Conservation (phyloP, 352 stramenopile species). For the Pythium dissotocum region DNA sequence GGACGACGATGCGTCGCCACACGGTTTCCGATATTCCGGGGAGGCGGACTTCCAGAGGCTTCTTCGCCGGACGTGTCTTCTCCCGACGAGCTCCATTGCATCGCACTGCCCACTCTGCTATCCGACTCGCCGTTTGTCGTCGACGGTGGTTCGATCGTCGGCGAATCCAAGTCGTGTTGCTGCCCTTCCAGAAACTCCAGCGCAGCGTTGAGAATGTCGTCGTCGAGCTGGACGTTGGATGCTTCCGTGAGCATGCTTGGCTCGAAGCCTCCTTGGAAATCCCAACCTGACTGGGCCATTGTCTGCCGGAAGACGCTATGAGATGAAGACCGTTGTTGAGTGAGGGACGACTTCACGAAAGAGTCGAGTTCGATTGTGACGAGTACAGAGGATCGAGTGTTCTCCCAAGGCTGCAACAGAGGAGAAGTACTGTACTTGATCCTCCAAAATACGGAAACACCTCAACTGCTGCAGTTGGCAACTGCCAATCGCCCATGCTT, state of each 20-base stretch:
- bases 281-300: neutral
- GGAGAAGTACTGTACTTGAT: too few species aligned
- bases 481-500: too few species aligned
- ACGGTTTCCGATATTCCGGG: neutral
- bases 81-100: neutral
- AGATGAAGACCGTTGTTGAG: neutral
- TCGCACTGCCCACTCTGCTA: too few species aligned
- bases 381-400: too few species aligned
- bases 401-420: too few species aligned
- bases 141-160: too few species aligned
- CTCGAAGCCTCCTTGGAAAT: neutral
- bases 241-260: neutral
- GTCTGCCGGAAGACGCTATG: neutral
- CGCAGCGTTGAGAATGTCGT: neutral
- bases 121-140: too few species aligned
- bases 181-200: neutral
- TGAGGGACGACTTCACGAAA: too few species aligned
- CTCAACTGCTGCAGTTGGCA: neutral
- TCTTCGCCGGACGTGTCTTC: neutral
- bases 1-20: neutral
- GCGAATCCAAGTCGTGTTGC: neutral
- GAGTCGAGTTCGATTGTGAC: too few species aligned
- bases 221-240: neutral
- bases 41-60: neutral
- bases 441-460: neutral